These are phyloP conservation scores for Aspergillus homomorphus DNA, from an alignment of 495 filamentous ascomycete genomes.

Conservation along the genomic window DNA sequence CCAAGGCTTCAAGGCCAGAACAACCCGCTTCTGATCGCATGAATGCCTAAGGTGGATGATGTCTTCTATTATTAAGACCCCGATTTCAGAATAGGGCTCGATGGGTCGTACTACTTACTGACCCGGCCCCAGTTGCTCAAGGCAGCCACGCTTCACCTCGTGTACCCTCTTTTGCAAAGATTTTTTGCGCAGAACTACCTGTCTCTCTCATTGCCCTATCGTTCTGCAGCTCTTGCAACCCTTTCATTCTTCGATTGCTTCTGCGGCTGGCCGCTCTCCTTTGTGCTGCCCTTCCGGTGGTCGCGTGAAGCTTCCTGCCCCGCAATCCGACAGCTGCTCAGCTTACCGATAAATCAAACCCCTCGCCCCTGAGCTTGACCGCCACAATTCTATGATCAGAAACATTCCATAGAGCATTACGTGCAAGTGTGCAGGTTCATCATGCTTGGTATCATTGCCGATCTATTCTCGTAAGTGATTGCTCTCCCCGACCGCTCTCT, in stretches of 20 bases:
- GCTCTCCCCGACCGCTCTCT: background rate
- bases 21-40: background rate
- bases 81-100: slow-evolving; percentile 3
- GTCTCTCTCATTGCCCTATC: too few relatives aligned
- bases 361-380: background rate
- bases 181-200: slow-evolving; percentile 6
- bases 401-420: background rate
- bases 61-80: background rate
- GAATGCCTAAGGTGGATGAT: background rate
- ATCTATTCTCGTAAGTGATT: slow-evolving; percentile 69
- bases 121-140: slow-evolving; percentile 8
- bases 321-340: slow-evolving; percentile 17
- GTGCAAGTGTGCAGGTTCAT: slow-evolving; percentile 13
- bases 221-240: too few relatives aligned
- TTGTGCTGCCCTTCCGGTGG: slow-evolving; percentile 1
- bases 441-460: slow-evolving; percentile 82
- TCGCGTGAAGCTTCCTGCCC: slow-evolving; percentile 20
- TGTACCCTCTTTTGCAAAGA: background rate
- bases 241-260: slow-evolving; percentile 9
- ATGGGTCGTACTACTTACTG: slow-evolving; percentile 4
- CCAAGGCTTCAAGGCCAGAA: background rate
- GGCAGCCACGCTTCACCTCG: slow-evolving; percentile 15
- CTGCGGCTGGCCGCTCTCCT: slow-evolving; percentile 17
- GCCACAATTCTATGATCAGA: background rate
- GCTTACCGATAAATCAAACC: slow-evolving; percentile 1